Evolutionary conservation across 257 asterid species (phyloP).

Genomic region (Solanum sparsipilum): DNA sequence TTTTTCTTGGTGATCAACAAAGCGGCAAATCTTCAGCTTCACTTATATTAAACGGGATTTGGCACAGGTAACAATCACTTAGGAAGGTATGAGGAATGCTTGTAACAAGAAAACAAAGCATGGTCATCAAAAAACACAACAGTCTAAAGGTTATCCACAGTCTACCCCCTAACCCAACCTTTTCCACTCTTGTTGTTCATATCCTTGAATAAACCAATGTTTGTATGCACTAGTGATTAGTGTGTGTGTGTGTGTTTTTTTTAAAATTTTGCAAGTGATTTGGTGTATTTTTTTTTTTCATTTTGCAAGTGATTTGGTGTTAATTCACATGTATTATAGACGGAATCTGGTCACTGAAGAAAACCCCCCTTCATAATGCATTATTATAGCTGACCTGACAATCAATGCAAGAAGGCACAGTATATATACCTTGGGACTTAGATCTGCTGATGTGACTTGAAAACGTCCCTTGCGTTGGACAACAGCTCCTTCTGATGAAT

Average conservation of each 20-base stretch:
- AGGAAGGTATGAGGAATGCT: not conserved
- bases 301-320: not conserved
- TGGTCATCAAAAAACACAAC: not conserved
- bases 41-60: not conserved
- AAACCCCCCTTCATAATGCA: not conserved
- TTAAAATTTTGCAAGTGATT: not conserved
- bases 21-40: not conserved
- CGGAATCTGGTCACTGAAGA: not conserved
- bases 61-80: not conserved
- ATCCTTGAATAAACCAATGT: not conserved
- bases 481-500: slow-evolving; percentile 65
- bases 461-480: slow-evolving; percentile 94
- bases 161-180: not conserved
- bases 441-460: slow-evolving; percentile 86
- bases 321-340: not conserved
- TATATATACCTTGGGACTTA: slow-evolving; percentile 48
- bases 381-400: not conserved
- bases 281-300: not conserved
- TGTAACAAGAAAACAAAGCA: not conserved
- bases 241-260: not conserved
- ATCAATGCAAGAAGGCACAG: not conserved
- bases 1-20: not conserved
- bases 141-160: not conserved
- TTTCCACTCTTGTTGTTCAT: not conserved
- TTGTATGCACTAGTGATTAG: not conserved